Evolutionary conservation across 2,329 filamentous ascomycete species (phyloP), one percentile per base, ranked within the genome.

Genomic region (Aaosphaeria pasadenensis): DNA sequence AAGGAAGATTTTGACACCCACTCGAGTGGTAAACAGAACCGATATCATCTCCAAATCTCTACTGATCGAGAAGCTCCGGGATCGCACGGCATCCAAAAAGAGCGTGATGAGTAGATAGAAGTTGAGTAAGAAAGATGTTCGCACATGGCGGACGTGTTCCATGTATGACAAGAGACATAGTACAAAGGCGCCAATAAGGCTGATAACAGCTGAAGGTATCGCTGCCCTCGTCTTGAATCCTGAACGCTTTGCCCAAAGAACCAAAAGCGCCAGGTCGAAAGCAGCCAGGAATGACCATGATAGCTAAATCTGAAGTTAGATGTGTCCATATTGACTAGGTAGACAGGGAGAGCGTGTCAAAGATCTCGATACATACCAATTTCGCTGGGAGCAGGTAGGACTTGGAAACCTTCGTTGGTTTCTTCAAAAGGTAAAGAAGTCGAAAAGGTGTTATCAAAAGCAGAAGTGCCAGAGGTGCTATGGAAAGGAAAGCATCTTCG

Each of bases 81-180:
- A 64, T 17, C 71, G 72, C 4, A 72, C 72, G n/a, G 65, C 63
- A 53, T 79, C 76, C 42, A 80, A 73, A 6, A 77, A 43, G 7
- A 74, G 51, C 3, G 75, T 73, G 53, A 74, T 53, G 17, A 74
- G 61, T 2, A 80, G 71, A 54, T 77, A 81, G 31, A 71, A 43
- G 44, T 73, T 74, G 39, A 80, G 60, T n/a, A 78, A 51, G 32
- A 73, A 69, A 1, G 77, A 80, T 2, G 78, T 77, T 13, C 68
- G 64, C 39, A 74, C 62, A 5, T 72, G 72, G 31, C 70, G 71
- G 13, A 64, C 56, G 53, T 80, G 78, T 54, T 80, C 76, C 30
- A 74, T 59, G 56, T 72, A 74, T 1, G 77, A 78, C 31, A 77
- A 61, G 9, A 71, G 45, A 40, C 60, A 55, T 9, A 79, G 60